Conservation (phyloP, 345 rosid genomes). For the Aquilaria malaccensis region DNA sequence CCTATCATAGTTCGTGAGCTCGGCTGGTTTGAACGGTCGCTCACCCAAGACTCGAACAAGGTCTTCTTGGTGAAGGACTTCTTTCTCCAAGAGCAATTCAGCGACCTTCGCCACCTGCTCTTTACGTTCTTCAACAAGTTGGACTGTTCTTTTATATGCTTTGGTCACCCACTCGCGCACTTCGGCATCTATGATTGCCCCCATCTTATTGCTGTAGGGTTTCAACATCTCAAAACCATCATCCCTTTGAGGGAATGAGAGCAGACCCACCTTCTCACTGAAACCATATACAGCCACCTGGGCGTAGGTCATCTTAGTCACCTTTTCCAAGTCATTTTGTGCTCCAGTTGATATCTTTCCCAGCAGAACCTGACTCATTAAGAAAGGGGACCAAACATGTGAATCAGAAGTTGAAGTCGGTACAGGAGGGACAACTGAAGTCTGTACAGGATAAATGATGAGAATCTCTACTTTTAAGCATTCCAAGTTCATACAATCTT, state of each 20-base stretch:
- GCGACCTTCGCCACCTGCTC: conserved; percentile 77
- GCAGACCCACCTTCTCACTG: conserved; percentile 93
- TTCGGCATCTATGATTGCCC: conserved; percentile 73
- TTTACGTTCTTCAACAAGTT: conserved; percentile 66
- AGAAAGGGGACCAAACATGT: neutral
- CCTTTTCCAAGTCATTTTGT: conserved; percentile 92
- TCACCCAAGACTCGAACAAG: conserved; percentile 62
- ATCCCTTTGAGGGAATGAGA: conserved; percentile 84
- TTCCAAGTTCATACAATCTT: too few species aligned
- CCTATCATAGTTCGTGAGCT: conserved; percentile 68
- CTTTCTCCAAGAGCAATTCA: conserved; percentile 76
- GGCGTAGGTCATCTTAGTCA: conserved; percentile 91
- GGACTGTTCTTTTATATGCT: conserved; percentile 58
- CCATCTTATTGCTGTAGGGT: conserved; percentile 92
- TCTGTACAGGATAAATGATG: too few species aligned
- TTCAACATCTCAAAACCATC: conserved; percentile 63
- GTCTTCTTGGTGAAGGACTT: conserved; percentile 84
- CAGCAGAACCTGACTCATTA: conserved; percentile 48
- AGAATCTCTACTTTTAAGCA: too few species aligned
- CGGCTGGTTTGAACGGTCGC: conserved; percentile 66
- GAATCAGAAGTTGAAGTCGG: neutral
- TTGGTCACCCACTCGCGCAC: conserved; percentile 85
- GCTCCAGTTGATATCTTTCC: conserved; percentile 96
- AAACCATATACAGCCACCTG: conserved; percentile 97
- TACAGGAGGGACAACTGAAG: neutral